phyloP scores from a whole-genome alignment of 1,139 yeast species.

The Scheffersomyces stambukii region DNA sequence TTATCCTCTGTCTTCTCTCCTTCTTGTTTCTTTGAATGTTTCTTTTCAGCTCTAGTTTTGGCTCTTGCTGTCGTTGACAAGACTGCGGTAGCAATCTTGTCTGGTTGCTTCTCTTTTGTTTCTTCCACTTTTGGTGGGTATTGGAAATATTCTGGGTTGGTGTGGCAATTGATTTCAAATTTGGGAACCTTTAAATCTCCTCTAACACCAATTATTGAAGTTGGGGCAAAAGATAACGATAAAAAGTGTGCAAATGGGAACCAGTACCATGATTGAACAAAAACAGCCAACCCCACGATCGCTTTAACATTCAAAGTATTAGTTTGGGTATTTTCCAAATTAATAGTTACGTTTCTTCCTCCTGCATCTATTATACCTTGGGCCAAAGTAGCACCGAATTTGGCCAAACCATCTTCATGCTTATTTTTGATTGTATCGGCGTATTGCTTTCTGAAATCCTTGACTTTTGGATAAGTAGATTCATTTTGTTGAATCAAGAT shows the following conservation, averaged over 20 bases:
- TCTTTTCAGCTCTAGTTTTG: slow-evolving; percentile 83
- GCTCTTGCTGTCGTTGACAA: slow-evolving; percentile 91
- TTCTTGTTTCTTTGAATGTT: slow-evolving; percentile 53
- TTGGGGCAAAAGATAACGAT: slow-evolving; percentile 88
- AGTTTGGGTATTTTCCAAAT: slow-evolving; percentile 84
- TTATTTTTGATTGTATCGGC: slow-evolving; percentile 77
- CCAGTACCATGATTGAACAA: slow-evolving; percentile 98
- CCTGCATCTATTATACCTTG: slow-evolving; percentile 99
- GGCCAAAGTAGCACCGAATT: slow-evolving; percentile 95
- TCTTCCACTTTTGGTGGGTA: slow-evolving; percentile 90
- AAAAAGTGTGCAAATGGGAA: slow-evolving; percentile 94
- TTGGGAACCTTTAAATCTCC: slow-evolving; percentile 83
- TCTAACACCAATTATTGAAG: slow-evolving; percentile 83
- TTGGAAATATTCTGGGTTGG: slow-evolving; percentile 74
- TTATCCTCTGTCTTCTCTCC: slow-evolving; percentile 10
- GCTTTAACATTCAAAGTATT: slow-evolving; percentile 89
- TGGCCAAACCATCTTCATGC: slow-evolving; percentile 95
- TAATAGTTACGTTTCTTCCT: slow-evolving; percentile 95
- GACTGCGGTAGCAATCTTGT: slow-evolving; percentile 88
- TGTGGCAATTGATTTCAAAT: slow-evolving; percentile 75
- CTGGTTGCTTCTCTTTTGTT: slow-evolving; percentile 77
- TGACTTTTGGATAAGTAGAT: slow-evolving; percentile 74
- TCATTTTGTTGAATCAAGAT: slow-evolving; percentile 92
- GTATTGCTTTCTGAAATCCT: slow-evolving; percentile 67
- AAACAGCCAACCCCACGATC: slow-evolving; percentile 86